Evolutionary conservation across 2,329 filamentous ascomycete species (phyloP).

Genomic region (Fusarium mexicanum): DNA sequence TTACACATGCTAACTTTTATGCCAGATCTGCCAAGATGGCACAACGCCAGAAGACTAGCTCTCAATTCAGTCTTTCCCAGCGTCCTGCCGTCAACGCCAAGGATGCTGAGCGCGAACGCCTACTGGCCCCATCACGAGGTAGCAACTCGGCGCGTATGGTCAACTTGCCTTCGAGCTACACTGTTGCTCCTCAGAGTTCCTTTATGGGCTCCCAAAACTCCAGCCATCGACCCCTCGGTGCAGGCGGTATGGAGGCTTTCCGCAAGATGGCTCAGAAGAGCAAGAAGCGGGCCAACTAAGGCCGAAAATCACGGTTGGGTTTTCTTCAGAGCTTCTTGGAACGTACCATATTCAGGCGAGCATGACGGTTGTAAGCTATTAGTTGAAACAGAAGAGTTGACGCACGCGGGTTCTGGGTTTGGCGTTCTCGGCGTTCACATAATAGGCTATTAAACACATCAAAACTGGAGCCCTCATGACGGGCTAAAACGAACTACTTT

Average conservation of each 20-base stretch:
- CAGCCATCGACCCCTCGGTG: constrained; percentile 69
- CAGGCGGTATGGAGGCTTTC: constrained; percentile 72
- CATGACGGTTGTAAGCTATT: constrained; percentile 32
- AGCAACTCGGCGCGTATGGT: constrained; percentile 67
- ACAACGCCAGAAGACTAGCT: constrained; percentile 59
- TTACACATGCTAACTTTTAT: constrained; percentile 23
- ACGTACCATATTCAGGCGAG: neutral
- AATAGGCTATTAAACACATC: constrained; percentile 17
- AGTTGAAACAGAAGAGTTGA: constrained; percentile 29
- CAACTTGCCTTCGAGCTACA: constrained; percentile 66
- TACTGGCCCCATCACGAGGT: constrained; percentile 64
- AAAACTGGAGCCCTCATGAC: constrained; percentile 13
- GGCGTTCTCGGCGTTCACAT: constrained; percentile 39
- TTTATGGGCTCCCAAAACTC: constrained; percentile 63
- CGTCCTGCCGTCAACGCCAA: constrained; percentile 56
- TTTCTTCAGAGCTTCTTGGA: neutral
- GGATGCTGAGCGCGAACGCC: constrained; percentile 65
- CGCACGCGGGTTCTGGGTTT: constrained; percentile 22
- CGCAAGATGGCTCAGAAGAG: constrained; percentile 72
- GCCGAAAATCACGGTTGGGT: neutral
- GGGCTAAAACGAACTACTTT: constrained; percentile 3
- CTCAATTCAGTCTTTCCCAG: constrained; percentile 61
- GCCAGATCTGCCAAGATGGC: constrained; percentile 63
- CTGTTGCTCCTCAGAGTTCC: constrained; percentile 69
- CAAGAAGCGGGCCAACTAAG: constrained; percentile 58